These are phyloP conservation scores for Hericium alpestre DNA, from an alignment of 768 basidiomycete genomes.

Conservation along the genomic window DNA sequence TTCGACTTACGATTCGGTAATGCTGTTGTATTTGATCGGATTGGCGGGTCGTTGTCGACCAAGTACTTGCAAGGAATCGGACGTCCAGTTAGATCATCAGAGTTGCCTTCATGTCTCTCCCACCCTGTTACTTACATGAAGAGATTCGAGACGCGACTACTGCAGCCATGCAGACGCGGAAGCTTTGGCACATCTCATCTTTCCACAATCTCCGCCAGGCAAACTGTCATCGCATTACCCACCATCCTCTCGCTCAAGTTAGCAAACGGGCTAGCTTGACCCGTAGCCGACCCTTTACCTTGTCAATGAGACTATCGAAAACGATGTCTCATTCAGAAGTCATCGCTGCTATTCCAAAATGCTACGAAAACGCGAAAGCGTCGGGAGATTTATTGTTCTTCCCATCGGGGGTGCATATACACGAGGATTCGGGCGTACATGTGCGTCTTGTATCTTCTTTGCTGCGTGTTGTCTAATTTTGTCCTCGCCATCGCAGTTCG, in stretches of 20 bases:
- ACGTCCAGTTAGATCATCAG: no score
- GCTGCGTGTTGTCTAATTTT: neutral
- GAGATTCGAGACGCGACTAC: neutral
- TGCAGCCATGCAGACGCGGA: neutral
- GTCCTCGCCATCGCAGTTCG: conserved; percentile 43
- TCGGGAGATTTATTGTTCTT: conserved; percentile 70
- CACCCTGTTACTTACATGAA: neutral
- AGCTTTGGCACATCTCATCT: neutral
- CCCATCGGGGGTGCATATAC: conserved; percentile 54
- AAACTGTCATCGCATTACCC: neutral
- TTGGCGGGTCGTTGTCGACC: no score
- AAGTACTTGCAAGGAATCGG: no score
- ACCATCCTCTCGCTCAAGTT: no score
- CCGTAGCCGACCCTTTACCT: no score
- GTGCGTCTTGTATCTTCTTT: conserved; percentile 29
- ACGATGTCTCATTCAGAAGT: conserved; percentile 30
- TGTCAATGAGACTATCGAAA: no score
- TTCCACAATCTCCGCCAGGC: conserved; percentile 1
- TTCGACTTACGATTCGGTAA: no score
- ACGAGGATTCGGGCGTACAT: conserved; percentile 53
- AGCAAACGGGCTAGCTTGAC: no score
- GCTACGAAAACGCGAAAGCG: conserved; percentile 46
- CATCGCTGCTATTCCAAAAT: conserved; percentile 40
- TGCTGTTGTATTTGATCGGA: no score
- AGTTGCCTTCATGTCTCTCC: no score